phyloP scores from a whole-genome alignment of 306 rosid genomes.

The Delonix regia region DNA sequence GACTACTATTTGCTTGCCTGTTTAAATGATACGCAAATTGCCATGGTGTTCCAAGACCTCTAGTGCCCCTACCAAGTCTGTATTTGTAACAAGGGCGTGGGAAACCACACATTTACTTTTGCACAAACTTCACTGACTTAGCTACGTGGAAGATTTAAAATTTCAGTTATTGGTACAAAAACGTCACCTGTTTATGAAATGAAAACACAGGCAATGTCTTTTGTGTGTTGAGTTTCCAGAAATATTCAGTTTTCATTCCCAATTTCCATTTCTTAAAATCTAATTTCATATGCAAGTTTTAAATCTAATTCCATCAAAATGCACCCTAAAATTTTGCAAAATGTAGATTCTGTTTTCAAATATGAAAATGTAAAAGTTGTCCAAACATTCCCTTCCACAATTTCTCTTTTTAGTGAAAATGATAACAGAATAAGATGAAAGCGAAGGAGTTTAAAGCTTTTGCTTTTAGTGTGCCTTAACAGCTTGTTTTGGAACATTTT shows the following conservation, averaged over 20 bases:
- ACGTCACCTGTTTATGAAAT: neutral
- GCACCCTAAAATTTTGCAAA: too few species aligned
- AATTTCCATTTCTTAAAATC: too few species aligned
- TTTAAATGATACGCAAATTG: neutral
- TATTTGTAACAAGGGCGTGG: neutral
- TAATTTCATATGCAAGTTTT: too few species aligned
- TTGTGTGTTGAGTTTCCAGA: neutral
- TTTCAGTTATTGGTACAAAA: neutral
- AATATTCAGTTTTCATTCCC: too few species aligned
- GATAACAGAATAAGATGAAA: neutral
- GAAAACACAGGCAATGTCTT: neutral
- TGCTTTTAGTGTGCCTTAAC: neutral
- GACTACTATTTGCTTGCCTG: neutral
- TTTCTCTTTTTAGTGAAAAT: neutral
- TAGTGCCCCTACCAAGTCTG: neutral
- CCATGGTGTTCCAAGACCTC: neutral
- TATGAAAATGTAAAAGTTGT: neutral
- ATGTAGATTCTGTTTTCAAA: too few species aligned
- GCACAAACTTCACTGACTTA: neutral
- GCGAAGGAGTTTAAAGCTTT: neutral
- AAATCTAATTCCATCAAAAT: too few species aligned
- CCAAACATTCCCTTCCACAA: neutral
- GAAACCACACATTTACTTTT: neutral
- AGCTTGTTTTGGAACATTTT: conserved; percentile 6
- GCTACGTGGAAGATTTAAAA: neutral